These are phyloP conservation scores for Cubamyces sp. DNA, from an alignment of 768 basidiomycete species.

Conservation along the genomic window DNA sequence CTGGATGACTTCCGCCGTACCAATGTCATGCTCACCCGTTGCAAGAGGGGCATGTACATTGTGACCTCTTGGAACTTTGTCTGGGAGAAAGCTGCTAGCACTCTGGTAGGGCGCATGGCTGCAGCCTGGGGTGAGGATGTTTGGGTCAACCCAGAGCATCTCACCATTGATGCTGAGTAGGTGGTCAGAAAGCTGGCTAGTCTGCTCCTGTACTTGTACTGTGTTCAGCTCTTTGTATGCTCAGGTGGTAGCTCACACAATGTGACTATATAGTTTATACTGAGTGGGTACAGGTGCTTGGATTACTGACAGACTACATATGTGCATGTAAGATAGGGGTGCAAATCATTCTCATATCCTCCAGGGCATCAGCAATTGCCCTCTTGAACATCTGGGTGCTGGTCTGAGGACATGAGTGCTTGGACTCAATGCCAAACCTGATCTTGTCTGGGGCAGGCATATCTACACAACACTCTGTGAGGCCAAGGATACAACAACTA, in stretches of 20 bases:
- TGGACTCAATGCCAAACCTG: constrained; percentile 95
- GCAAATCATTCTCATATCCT: constrained; percentile 60
- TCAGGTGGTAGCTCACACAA: not conserved
- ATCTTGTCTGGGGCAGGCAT: constrained; percentile 76
- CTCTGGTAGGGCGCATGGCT: constrained; percentile 48
- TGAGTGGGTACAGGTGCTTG: not conserved
- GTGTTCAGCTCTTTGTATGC: too few species aligned
- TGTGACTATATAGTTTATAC: constrained; percentile 7
- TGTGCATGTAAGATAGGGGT: constrained; percentile 7
- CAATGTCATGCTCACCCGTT: constrained; percentile 89
- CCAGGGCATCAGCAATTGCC: constrained; percentile 61
- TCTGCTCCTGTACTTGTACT: too few species aligned
- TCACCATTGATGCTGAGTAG: constrained; percentile 41
- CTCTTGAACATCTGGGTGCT: constrained; percentile 72
- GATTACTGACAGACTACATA: constrained; percentile 15
- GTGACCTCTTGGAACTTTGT: constrained; percentile 67
- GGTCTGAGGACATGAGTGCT: constrained; percentile 67
- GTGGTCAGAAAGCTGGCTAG: too few species aligned
- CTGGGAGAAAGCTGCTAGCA: constrained; percentile 47
- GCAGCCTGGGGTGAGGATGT: constrained; percentile 37
- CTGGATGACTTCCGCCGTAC: constrained; percentile 65
- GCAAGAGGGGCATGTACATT: constrained; percentile 79
- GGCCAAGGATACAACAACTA: not conserved
- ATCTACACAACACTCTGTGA: constrained; percentile 50
- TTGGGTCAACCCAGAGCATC: constrained; percentile 42